phyloP scores from a whole-genome alignment of 1,284 basidiomycete genomes.

The Fomitopsis pinicola region DNA sequence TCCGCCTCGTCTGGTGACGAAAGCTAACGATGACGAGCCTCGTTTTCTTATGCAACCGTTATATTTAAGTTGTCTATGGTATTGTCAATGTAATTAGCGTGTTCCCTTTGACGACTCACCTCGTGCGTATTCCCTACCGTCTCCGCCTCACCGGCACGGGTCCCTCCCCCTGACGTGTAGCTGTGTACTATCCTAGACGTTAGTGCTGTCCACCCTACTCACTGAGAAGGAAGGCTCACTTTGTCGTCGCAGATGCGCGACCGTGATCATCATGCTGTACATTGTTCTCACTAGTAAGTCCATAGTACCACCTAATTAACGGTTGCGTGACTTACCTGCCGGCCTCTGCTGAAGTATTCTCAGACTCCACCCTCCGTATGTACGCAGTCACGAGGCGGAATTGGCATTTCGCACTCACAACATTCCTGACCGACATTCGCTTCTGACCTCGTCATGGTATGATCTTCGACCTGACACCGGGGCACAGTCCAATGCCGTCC shows the following conservation, averaged over 20 bases:
- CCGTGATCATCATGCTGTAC: background rate
- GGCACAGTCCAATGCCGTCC: background rate
- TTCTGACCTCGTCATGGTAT: background rate
- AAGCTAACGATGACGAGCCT: conserved; percentile 6
- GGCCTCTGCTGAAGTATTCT: background rate
- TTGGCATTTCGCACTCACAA: background rate
- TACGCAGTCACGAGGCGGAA: background rate
- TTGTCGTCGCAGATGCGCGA: background rate
- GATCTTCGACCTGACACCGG: background rate
- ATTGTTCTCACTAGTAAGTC: background rate
- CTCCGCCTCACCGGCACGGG: no score
- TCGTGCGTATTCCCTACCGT: background rate
- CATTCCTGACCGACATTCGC: background rate
- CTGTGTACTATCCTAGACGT: background rate
- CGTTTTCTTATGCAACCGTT: conserved; percentile 13
- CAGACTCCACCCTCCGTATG: background rate
- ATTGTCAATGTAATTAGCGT: background rate
- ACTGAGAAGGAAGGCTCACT: background rate
- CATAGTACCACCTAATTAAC: no score
- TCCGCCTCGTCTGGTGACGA: conserved; percentile 8
- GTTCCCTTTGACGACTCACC: background rate
- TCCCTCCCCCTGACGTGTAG: background rate
- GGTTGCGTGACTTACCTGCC: background rate
- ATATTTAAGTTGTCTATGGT: background rate
- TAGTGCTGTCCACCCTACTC: no score